phyloP scores from a whole-genome alignment of 805 yeast genomes.

The Yamadazyma scolyti region DNA sequence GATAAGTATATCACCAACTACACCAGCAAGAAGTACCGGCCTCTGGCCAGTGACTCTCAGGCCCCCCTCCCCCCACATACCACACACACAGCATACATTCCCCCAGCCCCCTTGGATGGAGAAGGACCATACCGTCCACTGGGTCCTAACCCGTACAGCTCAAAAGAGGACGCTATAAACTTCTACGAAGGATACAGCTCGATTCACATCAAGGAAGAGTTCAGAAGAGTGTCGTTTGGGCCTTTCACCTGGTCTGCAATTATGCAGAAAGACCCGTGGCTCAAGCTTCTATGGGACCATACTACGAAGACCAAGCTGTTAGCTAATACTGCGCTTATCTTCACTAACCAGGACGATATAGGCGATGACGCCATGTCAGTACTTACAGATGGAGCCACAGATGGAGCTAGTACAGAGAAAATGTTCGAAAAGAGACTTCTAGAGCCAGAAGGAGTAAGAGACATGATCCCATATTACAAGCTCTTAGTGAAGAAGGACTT shows the following conservation, averaged over 20 bases:
- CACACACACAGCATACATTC: too few species aligned
- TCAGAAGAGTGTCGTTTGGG: slow-evolving; percentile 30
- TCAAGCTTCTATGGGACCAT: slow-evolving; percentile 31
- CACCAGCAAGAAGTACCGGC: too few species aligned
- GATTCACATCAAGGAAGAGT: slow-evolving; percentile 21
- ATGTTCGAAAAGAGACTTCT: slow-evolving; percentile 27
- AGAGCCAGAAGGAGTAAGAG: slow-evolving; percentile 32
- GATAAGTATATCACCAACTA: too few species aligned
- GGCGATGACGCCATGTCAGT: slow-evolving; percentile 21
- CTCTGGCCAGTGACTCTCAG: too few species aligned
- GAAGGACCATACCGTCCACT: too few species aligned
- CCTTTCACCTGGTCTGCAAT: slow-evolving; percentile 38
- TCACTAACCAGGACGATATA: slow-evolving; percentile 16
- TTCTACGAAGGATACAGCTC: slow-evolving; percentile 34
- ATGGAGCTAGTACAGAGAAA: slow-evolving; percentile 19
- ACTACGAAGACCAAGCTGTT: slow-evolving; percentile 15
- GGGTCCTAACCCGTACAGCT: slow-evolving; percentile 24
- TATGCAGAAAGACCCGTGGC: slow-evolving; percentile 31
- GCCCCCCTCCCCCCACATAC: too few species aligned
- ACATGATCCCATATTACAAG: slow-evolving; percentile 27
- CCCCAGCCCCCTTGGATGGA: background rate
- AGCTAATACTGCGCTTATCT: slow-evolving; percentile 20
- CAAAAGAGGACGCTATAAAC: slow-evolving; percentile 27
- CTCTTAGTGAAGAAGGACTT: slow-evolving; percentile 12
- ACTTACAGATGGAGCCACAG: slow-evolving; percentile 11